Evolutionary conservation across 2,329 filamentous ascomycete species (phyloP), one percentile per base, ranked within the genome.

Genomic region (Colletotrichum camelliae): DNA sequence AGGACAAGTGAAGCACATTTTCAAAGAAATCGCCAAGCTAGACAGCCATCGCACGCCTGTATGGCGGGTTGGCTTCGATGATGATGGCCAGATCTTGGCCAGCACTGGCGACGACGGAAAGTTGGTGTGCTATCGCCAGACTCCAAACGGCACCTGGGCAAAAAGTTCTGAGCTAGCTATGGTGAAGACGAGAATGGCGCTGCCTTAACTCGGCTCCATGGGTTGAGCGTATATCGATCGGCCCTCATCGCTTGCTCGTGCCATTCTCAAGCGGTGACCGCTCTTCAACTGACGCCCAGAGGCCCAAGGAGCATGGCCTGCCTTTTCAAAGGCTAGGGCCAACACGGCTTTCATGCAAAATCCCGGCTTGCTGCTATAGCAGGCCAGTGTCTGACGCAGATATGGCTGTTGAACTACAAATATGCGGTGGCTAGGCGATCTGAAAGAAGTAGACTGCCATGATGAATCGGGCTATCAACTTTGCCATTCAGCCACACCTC

Each of bases 31-130:
- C 1, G 93, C 93, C 10, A 91, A 90, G 80, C 88, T 96, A 10
- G 91, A 93, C 66, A 91, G 89, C 68, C 92, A 94, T 81, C 90
- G 91, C 66, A 93, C 91, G 21, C 93, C 93, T 2, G 93, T 95
- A 2, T 96, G 94, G 94, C 88, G 93, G 27, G 92, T 96, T 4
- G 90, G 90, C 1, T 96, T 96, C 79, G 91, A 93, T 79, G 89
- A 90, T 70, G 88, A 92, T 86, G 94, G 94, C 6, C 93, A 95
- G 82, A 89, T 96, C 15, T 86, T 96, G 9, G 92, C 94, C 2
- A 94, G 93, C 55, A 94, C 94, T 2, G 94, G 94, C 4, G 94
- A 96, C 78, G 94, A 96, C 82, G 94, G 94, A 13, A 91, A 88
- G 81, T 81, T 93, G 74, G 84, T 92, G 79, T 91, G 91, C 77